Conservation (phyloP, 2,329 filamentous ascomycete species). For the Alternaria triticimaculans region DNA sequence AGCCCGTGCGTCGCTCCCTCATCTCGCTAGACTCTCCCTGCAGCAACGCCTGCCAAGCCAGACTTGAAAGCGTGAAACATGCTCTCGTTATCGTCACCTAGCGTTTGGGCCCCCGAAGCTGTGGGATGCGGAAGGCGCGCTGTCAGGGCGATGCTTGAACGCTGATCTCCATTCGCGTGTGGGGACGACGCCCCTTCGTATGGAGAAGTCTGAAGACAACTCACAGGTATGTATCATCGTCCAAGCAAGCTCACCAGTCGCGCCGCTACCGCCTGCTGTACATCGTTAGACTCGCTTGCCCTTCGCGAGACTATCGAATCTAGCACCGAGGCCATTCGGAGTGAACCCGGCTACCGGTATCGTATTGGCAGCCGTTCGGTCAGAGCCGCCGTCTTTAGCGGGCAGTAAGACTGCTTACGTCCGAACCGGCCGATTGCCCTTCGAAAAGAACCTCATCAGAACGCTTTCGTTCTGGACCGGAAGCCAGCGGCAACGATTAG, state of each 20-base stretch:
- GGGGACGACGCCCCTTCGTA: not conserved
- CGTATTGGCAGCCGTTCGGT: not conserved
- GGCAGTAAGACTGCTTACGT: not conserved
- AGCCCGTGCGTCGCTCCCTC: conserved; percentile 27
- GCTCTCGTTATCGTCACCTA: conserved; percentile 27
- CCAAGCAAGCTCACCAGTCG: not conserved
- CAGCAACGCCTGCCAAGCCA: conserved; percentile 30
- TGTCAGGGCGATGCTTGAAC: conserved; percentile 12
- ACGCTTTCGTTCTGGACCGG: conserved; percentile 1
- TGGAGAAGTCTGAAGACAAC: not conserved
- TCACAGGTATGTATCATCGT: not conserved
- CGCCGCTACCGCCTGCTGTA: conserved; percentile 4
- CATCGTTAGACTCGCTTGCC: conserved; percentile 4
- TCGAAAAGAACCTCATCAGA: not conserved
- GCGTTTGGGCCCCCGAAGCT: conserved; percentile 26
- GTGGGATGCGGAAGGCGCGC: conserved; percentile 8
- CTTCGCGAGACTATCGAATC: not conserved
- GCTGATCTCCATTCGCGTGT: not conserved
- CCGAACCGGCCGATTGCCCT: not conserved
- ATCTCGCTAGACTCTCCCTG: conserved; percentile 38
- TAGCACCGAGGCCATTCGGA: not conserved
- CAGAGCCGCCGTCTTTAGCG: not conserved
- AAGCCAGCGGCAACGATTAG: not conserved
- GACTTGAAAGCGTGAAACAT: conserved; percentile 27
- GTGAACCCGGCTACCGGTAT: not conserved